Evolutionary conservation across 2,329 filamentous ascomycete species (phyloP), one percentile per base, ranked within the genome.

Genomic region (Keithomyces neogunnii): DNA sequence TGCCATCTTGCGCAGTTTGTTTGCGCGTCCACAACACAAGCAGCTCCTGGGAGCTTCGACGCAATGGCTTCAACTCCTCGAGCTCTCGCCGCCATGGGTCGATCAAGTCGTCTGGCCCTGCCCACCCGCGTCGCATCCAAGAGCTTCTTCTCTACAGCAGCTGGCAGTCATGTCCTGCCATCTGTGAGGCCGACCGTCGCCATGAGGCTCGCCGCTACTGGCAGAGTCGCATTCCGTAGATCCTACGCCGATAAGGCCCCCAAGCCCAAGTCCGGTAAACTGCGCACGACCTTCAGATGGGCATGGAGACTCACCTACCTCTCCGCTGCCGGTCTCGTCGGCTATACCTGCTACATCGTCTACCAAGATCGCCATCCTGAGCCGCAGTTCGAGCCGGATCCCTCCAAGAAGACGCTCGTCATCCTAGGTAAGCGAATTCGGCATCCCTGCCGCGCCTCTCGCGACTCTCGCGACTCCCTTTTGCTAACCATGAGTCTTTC

Each of bases 331-430:
- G 87, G 78, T 56, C 77, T 84, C 53, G 65, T 87, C 42, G 88
- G 75, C 57, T 90, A 85, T 66, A 73, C 91, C 53, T 81, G 79
- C 61, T 96, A 93, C 69, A 81, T 81, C 65, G 86, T 96, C 72
- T 96, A 91, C 70, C 75, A 85, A 48, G 83, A 88, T 67, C 84
- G 89, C 62, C 81, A 95, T 69, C 92, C 92, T 8, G 77, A 78
- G 42, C 86, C 91, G 50, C 93, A 97, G 74, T 73, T 79, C 53
- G 75, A 82, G 56, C 84, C 88, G 19, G 89, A 96, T 70, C 88
- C 91, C 51, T 78, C 66, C 62, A 99, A 97, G 86, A 99, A 99
- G 81, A 99, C 91, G 9, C 78, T 99, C 51, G 93, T 99, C 45
- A 84, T 99, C 59, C 81, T 99, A 51, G 93, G 93, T 96, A 81